Evolutionary conservation across 306 rosid species (phyloP), one percentile per base, ranked within the genome.

Genomic region (Crotalaria pallida): DNA sequence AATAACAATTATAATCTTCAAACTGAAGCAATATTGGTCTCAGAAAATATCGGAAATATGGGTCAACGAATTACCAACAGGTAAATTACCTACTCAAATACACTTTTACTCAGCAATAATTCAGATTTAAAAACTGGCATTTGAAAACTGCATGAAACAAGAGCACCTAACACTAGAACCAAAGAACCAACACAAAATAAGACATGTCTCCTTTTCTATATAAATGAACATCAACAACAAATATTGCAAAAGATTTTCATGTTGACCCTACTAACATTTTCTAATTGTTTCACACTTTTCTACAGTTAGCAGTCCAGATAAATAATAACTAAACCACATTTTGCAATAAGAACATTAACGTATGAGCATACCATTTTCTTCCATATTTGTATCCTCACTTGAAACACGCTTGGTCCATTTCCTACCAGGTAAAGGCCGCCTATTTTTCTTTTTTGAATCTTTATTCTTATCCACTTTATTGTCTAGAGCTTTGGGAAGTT

Each of bases 371-470:
- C 98, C 92, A 57, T 71, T 77, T 74, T 75, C 89, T 50, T 69
- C 83, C 41, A 76, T 26, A 21, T 66, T 51, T 8, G 64, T 71
- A 40, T 94, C 96, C 78, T 90, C 98, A 0, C n/a, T 55, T 69
- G 90, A 83, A 57, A 90, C 82, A 69, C 24, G 84, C 79, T 70
- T 81, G 75, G 85, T 86, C 96, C 97, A 94, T 68, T 79, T 89
- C 86, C 90, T 90, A 69, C 80, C 88, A 77, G 98, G 98, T 74
- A 80, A 79, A 72, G 98, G 97, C 57, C 98, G 86, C 71, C 70
- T 90, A 63, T 26, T 82, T 77, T 67, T 78, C 78, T 50, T 84
- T 80, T 79, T 82, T 19, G 79, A 73, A 56, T 44, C 70, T 76
- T 71, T 83, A 29, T 71, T 80, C 18, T 26, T 79, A 36, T 73